Evolutionary conservation across 2,329 filamentous ascomycete species (phyloP).

Genomic region (Botryotinia narcissicola): DNA sequence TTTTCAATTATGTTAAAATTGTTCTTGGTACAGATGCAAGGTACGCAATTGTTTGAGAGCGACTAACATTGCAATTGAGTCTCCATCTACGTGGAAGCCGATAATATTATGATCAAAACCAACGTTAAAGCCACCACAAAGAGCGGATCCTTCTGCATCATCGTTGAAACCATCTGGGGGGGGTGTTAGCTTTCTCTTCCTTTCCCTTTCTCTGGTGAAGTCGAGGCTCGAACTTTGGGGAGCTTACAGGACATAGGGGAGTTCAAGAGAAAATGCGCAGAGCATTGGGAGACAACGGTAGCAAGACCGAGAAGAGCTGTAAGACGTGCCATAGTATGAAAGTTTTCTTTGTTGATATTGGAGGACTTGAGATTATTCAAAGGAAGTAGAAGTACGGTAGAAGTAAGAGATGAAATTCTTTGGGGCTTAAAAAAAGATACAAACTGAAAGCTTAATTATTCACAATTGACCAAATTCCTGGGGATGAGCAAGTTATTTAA

Average conservation of each 20-base stretch:
- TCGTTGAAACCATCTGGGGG: constrained; percentile 47
- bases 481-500: constrained; percentile 16
- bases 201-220: neutral
- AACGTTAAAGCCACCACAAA: constrained; percentile 55
- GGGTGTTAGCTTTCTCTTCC: constrained; percentile 10
- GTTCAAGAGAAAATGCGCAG: constrained; percentile 56
- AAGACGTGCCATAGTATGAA: constrained; percentile 17
- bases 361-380: neutral
- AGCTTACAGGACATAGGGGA: constrained; percentile 43
- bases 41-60: neutral
- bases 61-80: constrained; percentile 45
- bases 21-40: neutral
- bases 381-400: neutral
- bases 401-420: neutral
- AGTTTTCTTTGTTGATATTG: neutral
- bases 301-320: constrained; percentile 21
- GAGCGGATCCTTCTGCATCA: constrained; percentile 45
- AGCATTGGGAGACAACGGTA: constrained; percentile 34
- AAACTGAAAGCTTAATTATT: neutral
- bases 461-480: neutral
- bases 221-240: neutral
- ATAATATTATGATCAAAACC: constrained; percentile 50
- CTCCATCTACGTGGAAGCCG: constrained; percentile 58
- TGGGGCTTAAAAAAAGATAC: neutral
- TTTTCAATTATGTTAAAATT: constrained; percentile 29